Percentiles rank a stretch among this genome's conserved stretches.
Conservation (phyloP, 2,329 filamentous ascomycete species). For the Aspergillus sergii region DNA sequence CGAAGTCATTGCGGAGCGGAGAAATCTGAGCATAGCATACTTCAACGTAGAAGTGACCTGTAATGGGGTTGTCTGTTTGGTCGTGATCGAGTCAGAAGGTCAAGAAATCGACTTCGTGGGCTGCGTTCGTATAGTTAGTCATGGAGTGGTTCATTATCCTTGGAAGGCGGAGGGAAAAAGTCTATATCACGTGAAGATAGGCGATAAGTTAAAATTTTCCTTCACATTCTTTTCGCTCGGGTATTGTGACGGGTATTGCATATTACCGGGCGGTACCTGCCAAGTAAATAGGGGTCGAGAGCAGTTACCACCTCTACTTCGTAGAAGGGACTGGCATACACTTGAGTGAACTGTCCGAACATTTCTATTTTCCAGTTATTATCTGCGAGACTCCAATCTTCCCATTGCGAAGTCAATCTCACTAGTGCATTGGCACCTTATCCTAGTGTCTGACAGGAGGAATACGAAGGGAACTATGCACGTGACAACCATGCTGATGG, state of each 20-base stretch:
- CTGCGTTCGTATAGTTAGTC: conserved; percentile 2
- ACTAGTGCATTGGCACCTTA: neutral
- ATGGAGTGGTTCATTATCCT: conserved; percentile 2
- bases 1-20: conserved; percentile 60
- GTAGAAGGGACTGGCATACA: neutral
- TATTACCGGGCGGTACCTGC: conserved; percentile 11
- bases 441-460: neutral
- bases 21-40: conserved; percentile 44
- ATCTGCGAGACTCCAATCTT: neutral
- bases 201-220: conserved; percentile 16
- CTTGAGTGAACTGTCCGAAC: neutral
- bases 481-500: neutral
- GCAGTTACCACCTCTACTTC: neutral
- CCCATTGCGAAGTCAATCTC: neutral
- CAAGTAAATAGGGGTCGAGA: conserved; percentile 1
- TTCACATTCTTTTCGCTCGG: neutral
- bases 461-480: neutral
- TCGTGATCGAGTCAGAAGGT: neutral
- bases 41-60: neutral
- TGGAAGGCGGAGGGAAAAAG: conserved; percentile 17
- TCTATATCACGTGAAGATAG: conserved; percentile 28
- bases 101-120: neutral
- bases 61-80: neutral
- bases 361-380: neutral
- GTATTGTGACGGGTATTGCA: neutral